These are phyloP conservation scores for Cupressus sempervirens DNA, from an alignment of 75 land plant species.

Conservation along the genomic window DNA sequence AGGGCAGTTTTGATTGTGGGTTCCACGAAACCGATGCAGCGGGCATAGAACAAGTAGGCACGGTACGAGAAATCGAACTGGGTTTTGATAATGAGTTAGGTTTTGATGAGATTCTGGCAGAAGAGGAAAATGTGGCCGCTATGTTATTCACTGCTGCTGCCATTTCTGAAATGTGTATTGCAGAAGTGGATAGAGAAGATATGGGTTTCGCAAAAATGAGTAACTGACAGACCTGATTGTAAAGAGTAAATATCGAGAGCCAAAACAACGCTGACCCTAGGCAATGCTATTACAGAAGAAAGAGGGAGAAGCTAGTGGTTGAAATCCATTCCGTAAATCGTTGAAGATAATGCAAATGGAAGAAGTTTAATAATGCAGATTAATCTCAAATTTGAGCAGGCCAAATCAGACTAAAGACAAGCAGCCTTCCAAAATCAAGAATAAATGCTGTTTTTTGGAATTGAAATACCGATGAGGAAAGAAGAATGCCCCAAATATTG, in stretches of 20 bases:
- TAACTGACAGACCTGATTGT: background rate
- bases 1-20: conserved; percentile 2
- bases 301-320: background rate
- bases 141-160: conserved; percentile 8
- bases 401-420: too few species aligned
- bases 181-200: background rate
- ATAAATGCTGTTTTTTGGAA: too few species aligned
- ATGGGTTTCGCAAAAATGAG: background rate
- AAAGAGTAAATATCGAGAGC: background rate
- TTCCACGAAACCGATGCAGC: background rate
- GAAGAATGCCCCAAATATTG: background rate
- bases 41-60: background rate
- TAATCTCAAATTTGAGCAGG: too few species aligned
- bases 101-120: conserved; percentile 2
- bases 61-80: background rate
- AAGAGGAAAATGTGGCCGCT: conserved; percentile 7
- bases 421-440: background rate
- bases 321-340: background rate
- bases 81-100: background rate
- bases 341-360: too few species aligned
- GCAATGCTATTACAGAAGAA: background rate
- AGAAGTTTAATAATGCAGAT: too few species aligned
- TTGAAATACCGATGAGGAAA: background rate
- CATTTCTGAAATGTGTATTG: conserved; percentile 2
- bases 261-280: background rate